phyloP scores from a whole-genome alignment of 257 asterid species.

The Capsicum chinense region DNA sequence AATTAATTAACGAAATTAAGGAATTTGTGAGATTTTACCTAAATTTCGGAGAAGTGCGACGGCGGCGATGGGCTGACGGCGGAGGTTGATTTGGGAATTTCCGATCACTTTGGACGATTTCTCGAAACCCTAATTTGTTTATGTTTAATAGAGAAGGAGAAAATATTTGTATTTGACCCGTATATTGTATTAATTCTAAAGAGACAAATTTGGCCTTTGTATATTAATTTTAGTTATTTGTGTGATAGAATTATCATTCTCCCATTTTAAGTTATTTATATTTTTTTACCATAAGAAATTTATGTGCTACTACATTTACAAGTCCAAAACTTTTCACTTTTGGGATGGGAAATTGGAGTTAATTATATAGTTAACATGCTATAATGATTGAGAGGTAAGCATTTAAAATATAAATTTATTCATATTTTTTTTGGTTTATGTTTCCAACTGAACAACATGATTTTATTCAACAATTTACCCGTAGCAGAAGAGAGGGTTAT shows the following conservation, averaged over 20 bases:
- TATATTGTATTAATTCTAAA: not conserved
- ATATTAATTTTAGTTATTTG: not conserved
- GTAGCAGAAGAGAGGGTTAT: too few relatives aligned
- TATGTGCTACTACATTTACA: too few relatives aligned
- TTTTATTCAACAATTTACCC: too few relatives aligned
- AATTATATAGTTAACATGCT: too few relatives aligned
- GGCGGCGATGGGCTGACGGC: not conserved
- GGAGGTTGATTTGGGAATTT: constrained; percentile 20
- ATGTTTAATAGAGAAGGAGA: not conserved
- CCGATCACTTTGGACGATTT: not conserved
- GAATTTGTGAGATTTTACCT: not conserved
- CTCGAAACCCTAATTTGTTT: not conserved
- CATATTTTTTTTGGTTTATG: too few relatives aligned
- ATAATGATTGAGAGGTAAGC: too few relatives aligned
- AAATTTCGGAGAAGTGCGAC: not conserved
- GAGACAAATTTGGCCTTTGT: not conserved
- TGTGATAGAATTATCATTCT: not conserved
- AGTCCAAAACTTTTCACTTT: too few relatives aligned
- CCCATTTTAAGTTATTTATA: too few relatives aligned
- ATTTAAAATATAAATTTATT: too few relatives aligned
- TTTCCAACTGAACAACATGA: too few relatives aligned
- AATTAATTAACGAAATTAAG: not conserved
- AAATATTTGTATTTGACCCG: not conserved
- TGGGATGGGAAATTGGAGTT: too few relatives aligned
- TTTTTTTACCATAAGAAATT: too few relatives aligned